phyloP scores from a whole-genome alignment of 768 basidiomycete genomes.

The Pisolithus sp. region DNA sequence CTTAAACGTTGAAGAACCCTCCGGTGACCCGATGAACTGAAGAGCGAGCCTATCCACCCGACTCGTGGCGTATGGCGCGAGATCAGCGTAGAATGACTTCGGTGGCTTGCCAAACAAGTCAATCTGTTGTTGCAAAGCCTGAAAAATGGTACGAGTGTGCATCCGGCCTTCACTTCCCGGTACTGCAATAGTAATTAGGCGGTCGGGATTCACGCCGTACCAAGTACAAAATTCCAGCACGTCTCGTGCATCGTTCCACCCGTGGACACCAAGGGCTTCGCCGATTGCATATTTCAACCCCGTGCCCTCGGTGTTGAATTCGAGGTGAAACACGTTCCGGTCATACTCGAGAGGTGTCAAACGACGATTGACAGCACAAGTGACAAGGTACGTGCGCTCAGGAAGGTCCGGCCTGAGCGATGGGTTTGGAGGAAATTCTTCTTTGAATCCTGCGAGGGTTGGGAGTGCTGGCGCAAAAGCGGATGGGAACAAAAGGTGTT shows the following conservation, averaged over 20 bases:
- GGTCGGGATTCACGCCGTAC: conserved; percentile 82
- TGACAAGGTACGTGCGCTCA: conserved; percentile 90
- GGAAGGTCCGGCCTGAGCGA: conserved; percentile 78
- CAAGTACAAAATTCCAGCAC: conserved; percentile 84
- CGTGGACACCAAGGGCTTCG: conserved; percentile 94
- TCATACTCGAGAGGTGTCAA: conserved; percentile 94
- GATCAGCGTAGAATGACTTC: conserved; percentile 89
- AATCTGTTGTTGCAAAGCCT: conserved; percentile 92
- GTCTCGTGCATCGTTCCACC: conserved; percentile 92
- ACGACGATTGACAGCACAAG: conserved; percentile 89
- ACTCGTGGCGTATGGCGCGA: conserved; percentile 67
- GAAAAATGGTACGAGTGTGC: conserved; percentile 93
- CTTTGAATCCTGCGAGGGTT: conserved; percentile 26
- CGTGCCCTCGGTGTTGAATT: conserved; percentile 88
- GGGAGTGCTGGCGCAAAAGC: conserved; percentile 56
- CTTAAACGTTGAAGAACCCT: conserved; percentile 90
- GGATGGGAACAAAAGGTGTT: conserved; percentile 82
- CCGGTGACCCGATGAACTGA: conserved; percentile 88
- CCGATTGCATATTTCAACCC: conserved; percentile 94
- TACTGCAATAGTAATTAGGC: conserved; percentile 77
- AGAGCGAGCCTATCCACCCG: conserved; percentile 72
- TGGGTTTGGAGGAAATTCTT: conserved; percentile 53
- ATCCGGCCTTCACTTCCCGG: conserved; percentile 56
- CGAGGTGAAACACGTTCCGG: conserved; percentile 98
- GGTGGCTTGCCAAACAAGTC: conserved; percentile 95